These are phyloP conservation scores for Tritrichomonas musculus DNA, from an alignment of 208 protist genomes.

Conservation along the genomic window DNA sequence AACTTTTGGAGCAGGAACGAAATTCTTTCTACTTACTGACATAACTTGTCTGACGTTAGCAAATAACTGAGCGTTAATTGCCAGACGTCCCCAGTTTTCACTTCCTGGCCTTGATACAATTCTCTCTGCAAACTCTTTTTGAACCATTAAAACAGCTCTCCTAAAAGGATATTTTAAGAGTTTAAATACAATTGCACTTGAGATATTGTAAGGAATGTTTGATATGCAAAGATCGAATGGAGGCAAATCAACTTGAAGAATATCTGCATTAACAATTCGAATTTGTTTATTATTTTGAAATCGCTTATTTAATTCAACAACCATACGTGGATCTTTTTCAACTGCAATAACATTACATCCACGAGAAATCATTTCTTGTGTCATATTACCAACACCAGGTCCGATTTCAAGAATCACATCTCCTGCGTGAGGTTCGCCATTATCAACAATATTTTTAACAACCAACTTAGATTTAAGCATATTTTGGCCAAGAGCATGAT, in stretches of 20 bases:
- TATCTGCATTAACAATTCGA: conserved; percentile 93
- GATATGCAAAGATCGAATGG: conserved; percentile 99
- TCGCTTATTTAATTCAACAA: conserved; percentile 96
- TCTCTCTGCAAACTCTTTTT: background rate
- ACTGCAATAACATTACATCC: conserved; percentile 79
- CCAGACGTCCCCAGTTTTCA: conserved; percentile 92
- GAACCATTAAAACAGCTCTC: conserved; percentile 63
- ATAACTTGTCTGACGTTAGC: conserved; percentile 89
- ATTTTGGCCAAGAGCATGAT: conserved; percentile 47
- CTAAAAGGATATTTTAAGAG: conserved; percentile 59
- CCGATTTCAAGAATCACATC: conserved; percentile 46
- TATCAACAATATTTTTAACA: conserved; percentile 44
- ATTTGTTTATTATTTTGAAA: conserved; percentile 62
- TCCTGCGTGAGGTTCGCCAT: conserved; percentile 35
- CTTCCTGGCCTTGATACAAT: conserved; percentile 85
- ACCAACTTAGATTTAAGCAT: conserved; percentile 44
- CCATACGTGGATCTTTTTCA: conserved; percentile 98
- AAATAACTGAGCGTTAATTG: conserved; percentile 95
- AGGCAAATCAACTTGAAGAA: conserved; percentile 93
- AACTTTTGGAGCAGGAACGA: conserved; percentile 90
- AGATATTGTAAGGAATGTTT: conserved; percentile 95
- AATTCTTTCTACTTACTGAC: conserved; percentile 91
- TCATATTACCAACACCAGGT: conserved; percentile 83
- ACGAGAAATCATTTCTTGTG: conserved; percentile 83
- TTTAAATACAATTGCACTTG: background rate